Conservation (phyloP, 2,329 filamentous ascomycete species). For the Aspergillus luchuensis region DNA sequence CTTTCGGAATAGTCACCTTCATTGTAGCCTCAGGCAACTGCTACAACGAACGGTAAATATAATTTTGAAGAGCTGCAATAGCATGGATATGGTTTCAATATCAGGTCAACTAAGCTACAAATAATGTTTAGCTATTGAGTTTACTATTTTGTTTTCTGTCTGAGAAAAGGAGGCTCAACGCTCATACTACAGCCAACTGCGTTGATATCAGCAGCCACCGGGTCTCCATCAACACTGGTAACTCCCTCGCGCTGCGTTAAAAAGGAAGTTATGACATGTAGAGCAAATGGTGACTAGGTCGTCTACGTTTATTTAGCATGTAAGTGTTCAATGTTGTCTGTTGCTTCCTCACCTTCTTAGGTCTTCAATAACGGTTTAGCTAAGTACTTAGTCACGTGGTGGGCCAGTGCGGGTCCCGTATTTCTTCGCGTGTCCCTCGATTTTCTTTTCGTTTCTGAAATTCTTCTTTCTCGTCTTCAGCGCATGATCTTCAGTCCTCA, state of each 20-base stretch:
- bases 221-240: neutral
- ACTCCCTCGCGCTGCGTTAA: neutral
- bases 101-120: no score
- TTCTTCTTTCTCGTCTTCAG: slow-evolving; percentile 11
- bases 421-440: slow-evolving; percentile 22
- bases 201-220: neutral
- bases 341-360: neutral
- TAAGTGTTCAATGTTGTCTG: neutral
- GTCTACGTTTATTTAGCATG: neutral
- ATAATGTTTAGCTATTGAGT: no score
- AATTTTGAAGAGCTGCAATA: neutral
- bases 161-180: neutral
- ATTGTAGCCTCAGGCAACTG: neutral
- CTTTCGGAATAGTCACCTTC: slow-evolving; percentile 21
- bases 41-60: neutral
- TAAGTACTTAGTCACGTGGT: slow-evolving; percentile 21
- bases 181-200: neutral
- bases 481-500: slow-evolving; percentile 17
- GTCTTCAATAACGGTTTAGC: neutral
- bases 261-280: no score
- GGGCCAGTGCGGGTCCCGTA: slow-evolving; percentile 19
- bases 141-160: no score
- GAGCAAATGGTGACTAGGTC: no score
- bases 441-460: slow-evolving; percentile 17
- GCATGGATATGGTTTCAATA: neutral